phyloP scores from a whole-genome alignment of 2,329 filamentous ascomycete genomes.

The Alternaria viburni region DNA sequence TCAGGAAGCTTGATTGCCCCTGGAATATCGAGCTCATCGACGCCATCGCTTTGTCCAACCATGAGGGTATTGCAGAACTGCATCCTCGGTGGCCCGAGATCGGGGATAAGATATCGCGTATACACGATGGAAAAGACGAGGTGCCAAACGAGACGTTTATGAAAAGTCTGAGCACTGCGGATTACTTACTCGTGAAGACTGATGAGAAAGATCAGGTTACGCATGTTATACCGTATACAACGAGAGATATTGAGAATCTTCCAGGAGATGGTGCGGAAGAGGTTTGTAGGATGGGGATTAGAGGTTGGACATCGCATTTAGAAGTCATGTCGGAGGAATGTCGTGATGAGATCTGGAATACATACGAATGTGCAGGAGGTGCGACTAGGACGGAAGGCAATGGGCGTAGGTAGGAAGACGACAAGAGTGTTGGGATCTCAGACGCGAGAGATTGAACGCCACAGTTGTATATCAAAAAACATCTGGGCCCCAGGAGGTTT shows the following conservation, averaged over 20 bases:
- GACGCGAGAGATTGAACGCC: background rate
- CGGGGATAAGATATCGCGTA: background rate
- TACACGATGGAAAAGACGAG: background rate
- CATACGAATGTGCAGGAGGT: background rate
- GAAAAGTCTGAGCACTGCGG: background rate
- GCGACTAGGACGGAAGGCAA: background rate
- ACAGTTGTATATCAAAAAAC: background rate
- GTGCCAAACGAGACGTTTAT: background rate
- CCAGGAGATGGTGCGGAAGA: background rate
- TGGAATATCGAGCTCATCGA: background rate
- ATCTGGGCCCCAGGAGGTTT: background rate
- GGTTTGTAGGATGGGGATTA: accelerated
- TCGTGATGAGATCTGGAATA: background rate
- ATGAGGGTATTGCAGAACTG: background rate
- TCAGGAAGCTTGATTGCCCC: background rate
- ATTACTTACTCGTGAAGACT: background rate
- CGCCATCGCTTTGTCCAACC: background rate
- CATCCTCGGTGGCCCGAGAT: background rate
- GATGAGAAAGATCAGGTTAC: background rate
- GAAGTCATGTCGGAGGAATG: background rate
- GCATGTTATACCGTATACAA: background rate
- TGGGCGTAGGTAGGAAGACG: background rate
- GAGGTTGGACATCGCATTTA: background rate
- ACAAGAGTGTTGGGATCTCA: background rate
- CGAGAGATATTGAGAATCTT: background rate